A percentile compares a stretch with the other conserved stretches of the same genome.
phyloP scores from a whole-genome alignment of 163 green algal genomes.

The Botryococcus braunii region DNA sequence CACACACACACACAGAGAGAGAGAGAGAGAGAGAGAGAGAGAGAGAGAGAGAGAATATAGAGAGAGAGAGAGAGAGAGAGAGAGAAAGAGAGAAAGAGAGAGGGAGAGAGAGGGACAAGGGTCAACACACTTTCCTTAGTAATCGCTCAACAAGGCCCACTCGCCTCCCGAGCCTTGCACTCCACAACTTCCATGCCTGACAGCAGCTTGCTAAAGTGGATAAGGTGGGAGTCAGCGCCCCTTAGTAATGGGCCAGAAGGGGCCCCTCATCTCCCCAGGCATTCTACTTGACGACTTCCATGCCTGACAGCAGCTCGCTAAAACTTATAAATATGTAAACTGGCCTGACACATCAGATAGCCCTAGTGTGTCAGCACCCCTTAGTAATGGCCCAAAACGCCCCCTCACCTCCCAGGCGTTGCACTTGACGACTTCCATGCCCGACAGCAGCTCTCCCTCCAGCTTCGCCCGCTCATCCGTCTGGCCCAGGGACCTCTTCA shows the following conservation, averaged over 20 bases:
- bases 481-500: conserved; percentile 36
- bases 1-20: too few species aligned
- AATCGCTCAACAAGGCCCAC: too few species aligned
- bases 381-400: too few species aligned
- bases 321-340: neutral
- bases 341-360: conserved; percentile 7
- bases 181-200: too few species aligned
- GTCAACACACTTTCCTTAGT: too few species aligned
- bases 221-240: neutral
- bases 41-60: too few species aligned
- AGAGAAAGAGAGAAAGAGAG: too few species aligned
- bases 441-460: conserved; percentile 63
- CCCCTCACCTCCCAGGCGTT: conserved; percentile 45
- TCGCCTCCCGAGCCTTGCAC: too few species aligned
- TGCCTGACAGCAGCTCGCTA: neutral
- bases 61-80: too few species aligned
- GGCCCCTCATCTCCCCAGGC: conserved; percentile 43
- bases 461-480: conserved; percentile 68
- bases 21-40: too few species aligned
- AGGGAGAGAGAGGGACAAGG: too few species aligned
- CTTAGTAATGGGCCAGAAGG: too few species aligned
- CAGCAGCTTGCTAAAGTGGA: neutral
- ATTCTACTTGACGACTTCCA: conserved; percentile 65
- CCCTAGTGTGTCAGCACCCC: neutral
- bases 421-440: conserved; percentile 76